Evolutionary conservation across 495 filamentous ascomycete genomes (phyloP).

Genomic region (Talaromyces trachyspermus): DNA sequence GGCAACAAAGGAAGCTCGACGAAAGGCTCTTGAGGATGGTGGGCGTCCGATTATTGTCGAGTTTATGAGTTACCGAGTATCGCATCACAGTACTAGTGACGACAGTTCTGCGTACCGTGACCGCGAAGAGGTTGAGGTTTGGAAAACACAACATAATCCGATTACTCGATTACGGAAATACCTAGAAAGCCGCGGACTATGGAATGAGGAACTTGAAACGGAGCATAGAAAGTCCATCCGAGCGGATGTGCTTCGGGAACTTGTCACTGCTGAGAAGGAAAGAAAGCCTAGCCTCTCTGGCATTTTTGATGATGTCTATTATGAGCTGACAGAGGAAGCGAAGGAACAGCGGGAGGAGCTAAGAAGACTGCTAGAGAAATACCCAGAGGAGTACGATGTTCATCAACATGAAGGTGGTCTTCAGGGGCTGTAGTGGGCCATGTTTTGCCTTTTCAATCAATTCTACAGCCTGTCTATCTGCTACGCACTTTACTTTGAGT

Average conservation of each 20-base stretch:
- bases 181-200: conserved; percentile 69
- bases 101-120: conserved; percentile 95
- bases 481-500: too few relatives aligned
- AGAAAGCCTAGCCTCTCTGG: conserved; percentile 72
- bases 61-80: conserved; percentile 95
- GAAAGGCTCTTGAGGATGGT: conserved; percentile 66
- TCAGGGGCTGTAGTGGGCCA: too few relatives aligned
- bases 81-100: conserved; percentile 94
- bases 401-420: conserved; percentile 68
- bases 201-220: conserved; percentile 88
- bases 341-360: conserved; percentile 72
- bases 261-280: conserved; percentile 77
- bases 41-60: conserved; percentile 81
- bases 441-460: too few relatives aligned
- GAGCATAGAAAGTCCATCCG: too few relatives aligned
- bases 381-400: conserved; percentile 90
- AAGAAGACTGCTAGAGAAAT: conserved; percentile 66
- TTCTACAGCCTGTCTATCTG: too few relatives aligned
- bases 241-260: conserved; percentile 73
- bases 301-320: conserved; percentile 85
- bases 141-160: conserved; percentile 93
- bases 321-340: conserved; percentile 75
- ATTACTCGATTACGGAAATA: conserved; percentile 87
- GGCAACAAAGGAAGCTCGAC: conserved; percentile 68
- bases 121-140: conserved; percentile 89